Conservation (phyloP, 768 basidiomycete species). For the Gyrodon lividus region DNA sequence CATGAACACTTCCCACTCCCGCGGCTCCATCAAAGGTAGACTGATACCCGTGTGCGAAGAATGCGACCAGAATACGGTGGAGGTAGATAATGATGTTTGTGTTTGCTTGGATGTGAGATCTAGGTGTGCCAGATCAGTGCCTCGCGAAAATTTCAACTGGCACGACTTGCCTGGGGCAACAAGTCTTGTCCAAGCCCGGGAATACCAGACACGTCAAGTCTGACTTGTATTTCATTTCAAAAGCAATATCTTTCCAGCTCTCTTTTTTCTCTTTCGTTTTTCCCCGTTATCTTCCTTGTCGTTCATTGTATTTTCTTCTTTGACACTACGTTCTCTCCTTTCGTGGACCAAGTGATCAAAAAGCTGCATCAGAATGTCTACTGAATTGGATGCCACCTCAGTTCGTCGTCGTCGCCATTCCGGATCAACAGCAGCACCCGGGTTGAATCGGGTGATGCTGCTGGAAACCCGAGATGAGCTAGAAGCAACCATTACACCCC, state of each 20-base stretch:
- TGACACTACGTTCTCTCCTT: background rate
- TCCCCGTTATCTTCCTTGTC: background rate
- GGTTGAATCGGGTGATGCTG: constrained; percentile 19
- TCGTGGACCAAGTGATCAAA: background rate
- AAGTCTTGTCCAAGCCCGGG: background rate
- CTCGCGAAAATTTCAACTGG: constrained; percentile 13
- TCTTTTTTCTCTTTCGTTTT: background rate
- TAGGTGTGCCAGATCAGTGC: background rate
- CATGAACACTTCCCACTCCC: background rate
- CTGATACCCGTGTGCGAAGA: background rate
- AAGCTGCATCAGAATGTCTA: constrained; percentile 18
- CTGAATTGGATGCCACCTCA: constrained; percentile 10
- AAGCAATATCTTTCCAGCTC: background rate
- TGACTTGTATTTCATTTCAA: background rate
- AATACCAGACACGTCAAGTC: background rate
- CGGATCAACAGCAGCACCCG: constrained; percentile 44
- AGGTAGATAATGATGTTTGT: constrained; percentile 11
- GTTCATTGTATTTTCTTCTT: background rate
- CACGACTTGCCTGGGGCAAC: background rate
- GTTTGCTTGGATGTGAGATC: constrained; percentile 22
- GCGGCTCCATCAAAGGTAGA: background rate
- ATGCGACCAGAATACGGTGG: background rate
- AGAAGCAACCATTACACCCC: constrained; percentile 41
- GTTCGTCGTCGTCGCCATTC: constrained; percentile 64
- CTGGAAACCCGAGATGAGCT: constrained; percentile 18